Evolutionary conservation across 768 basidiomycete species (phyloP).

Genomic region (Suillus spraguei): DNA sequence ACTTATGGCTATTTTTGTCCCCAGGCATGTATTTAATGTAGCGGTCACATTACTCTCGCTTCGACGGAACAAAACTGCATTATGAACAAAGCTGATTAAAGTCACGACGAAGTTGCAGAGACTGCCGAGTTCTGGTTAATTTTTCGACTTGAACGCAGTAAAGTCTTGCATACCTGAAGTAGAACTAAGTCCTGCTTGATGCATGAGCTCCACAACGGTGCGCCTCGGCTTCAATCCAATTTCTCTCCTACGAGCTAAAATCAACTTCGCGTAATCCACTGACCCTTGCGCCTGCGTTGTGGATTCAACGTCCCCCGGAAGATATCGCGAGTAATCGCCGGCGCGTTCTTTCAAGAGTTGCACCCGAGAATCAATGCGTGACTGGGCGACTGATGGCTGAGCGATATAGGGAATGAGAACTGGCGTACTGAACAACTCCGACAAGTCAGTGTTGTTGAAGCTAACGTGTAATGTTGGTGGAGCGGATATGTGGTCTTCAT

Average conservation of each 20-base stretch:
- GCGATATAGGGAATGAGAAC: slow-evolving; percentile 11
- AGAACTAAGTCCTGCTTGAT: slow-evolving; percentile 5
- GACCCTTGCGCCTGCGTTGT: slow-evolving; percentile 41
- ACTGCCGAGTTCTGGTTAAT: not conserved
- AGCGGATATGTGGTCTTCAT: not conserved
- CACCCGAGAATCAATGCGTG: slow-evolving; percentile 20
- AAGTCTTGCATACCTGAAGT: not conserved
- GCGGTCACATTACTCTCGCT: not conserved
- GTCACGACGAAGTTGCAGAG: not conserved
- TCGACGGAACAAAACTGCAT: not conserved
- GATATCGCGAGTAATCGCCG: slow-evolving; percentile 55
- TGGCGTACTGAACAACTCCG: slow-evolving; percentile 8
- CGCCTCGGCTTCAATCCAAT: slow-evolving; percentile 41
- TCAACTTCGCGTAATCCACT: slow-evolving; percentile 43
- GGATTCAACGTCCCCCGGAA: slow-evolving; percentile 31
- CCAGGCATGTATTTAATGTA: slow-evolving; percentile 2
- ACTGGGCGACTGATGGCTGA: slow-evolving; percentile 1
- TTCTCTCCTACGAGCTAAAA: slow-evolving; percentile 46
- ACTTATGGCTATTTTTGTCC: slow-evolving; percentile 8
- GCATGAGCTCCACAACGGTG: slow-evolving; percentile 43
- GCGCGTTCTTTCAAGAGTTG: slow-evolving; percentile 40
- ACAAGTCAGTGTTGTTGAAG: slow-evolving; percentile 9
- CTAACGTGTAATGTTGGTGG: not conserved
- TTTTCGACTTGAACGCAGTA: not conserved
- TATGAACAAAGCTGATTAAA: not conserved